A percentile compares a stretch with the other conserved stretches of the same genome.
phyloP scores from a whole-genome alignment of 495 filamentous ascomycete species.

The Neurospora sp. region DNA sequence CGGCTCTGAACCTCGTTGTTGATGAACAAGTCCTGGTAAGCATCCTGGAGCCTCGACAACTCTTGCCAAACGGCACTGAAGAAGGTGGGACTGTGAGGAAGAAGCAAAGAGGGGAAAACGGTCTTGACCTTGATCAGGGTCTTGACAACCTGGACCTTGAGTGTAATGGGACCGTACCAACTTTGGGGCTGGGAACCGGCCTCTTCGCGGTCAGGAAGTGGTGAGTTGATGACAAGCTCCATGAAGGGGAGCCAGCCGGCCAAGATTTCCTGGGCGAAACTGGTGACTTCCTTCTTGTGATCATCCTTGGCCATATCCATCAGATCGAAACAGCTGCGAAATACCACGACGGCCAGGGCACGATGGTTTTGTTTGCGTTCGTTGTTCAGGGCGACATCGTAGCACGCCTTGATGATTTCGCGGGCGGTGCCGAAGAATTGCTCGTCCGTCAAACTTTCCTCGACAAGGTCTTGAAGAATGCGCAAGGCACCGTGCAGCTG shows the following conservation, averaged over 20 bases:
- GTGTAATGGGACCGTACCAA: constrained; percentile 69
- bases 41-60: constrained; percentile 54
- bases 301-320: constrained; percentile 93
- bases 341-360: constrained; percentile 76
- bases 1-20: constrained; percentile 74
- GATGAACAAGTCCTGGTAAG: constrained; percentile 76
- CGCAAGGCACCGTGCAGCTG: constrained; percentile 84
- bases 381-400: constrained; percentile 68
- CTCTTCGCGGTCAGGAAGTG: constrained; percentile 47
- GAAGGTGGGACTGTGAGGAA: constrained; percentile 63
- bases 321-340: constrained; percentile 83
- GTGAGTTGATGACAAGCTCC: constrained; percentile 55
- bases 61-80: constrained; percentile 86
- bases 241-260: constrained; percentile 83
- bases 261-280: constrained; percentile 78
- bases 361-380: constrained; percentile 62
- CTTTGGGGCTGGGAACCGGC: constrained; percentile 31
- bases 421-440: constrained; percentile 85
- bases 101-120: constrained; percentile 73
- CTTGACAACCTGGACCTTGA: constrained; percentile 88
- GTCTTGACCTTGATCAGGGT: constrained; percentile 81
- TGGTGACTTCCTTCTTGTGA: constrained; percentile 71
- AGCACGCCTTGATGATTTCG: constrained; percentile 72
- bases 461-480: constrained; percentile 81
- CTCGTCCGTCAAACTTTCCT: constrained; percentile 84